Evolutionary conservation across 2,329 filamentous ascomycete genomes (phyloP).

Genomic region (Aspergillus fructus): DNA sequence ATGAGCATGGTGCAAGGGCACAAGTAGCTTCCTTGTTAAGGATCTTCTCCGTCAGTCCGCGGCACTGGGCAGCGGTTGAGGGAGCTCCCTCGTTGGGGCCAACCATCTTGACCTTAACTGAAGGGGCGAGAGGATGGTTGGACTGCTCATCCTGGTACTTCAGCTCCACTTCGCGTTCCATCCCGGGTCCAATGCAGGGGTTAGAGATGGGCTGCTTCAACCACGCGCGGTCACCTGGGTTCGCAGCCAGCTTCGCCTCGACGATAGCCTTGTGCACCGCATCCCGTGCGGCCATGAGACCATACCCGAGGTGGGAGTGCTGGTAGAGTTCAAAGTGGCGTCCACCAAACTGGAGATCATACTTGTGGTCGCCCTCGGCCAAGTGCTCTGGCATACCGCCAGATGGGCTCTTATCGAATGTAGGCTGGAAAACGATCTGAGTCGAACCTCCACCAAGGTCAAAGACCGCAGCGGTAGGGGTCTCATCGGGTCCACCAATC

Average conservation of each 20-base stretch:
- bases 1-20: conserved; percentile 86
- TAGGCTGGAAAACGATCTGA: conserved; percentile 97
- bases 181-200: conserved; percentile 82
- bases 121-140: conserved; percentile 63
- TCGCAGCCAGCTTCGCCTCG: conserved; percentile 65
- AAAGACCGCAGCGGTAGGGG: conserved; percentile 88
- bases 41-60: conserved; percentile 84
- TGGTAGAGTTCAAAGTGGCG: conserved; percentile 92
- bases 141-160: conserved; percentile 56
- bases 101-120: conserved; percentile 77
- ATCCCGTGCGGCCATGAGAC: conserved; percentile 90
- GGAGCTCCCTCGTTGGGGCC: conserved; percentile 70
- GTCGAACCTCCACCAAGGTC: conserved; percentile 96
- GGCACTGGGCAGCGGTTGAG: conserved; percentile 77
- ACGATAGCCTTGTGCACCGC: conserved; percentile 77
- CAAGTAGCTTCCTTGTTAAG: conserved; percentile 83
- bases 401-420: conserved; percentile 69
- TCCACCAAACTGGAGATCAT: conserved; percentile 84
- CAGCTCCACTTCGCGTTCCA: conserved; percentile 71
- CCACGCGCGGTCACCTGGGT: conserved; percentile 65
- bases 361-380: conserved; percentile 91
- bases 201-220: conserved; percentile 70
- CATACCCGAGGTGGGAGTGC: conserved; percentile 96
- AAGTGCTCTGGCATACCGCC: conserved; percentile 85
- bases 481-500: conserved; percentile 89